phyloP scores from a whole-genome alignment of 352 stramenopile species.

The Globisporangium cystogenes region DNA sequence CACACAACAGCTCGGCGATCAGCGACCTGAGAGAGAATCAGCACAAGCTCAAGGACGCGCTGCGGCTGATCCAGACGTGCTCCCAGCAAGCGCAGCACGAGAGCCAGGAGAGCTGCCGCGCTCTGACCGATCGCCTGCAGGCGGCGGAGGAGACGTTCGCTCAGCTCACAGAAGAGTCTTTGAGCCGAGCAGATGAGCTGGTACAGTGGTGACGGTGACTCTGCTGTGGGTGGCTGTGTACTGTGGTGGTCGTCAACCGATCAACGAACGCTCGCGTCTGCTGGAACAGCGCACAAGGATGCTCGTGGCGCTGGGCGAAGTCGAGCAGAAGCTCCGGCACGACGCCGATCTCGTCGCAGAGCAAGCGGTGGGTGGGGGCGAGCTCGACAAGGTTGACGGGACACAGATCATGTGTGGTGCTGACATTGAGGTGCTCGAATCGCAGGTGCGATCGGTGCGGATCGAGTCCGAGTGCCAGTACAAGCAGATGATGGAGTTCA shows the following conservation, averaged over 20 bases:
- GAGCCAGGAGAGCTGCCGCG: constrained; percentile 21
- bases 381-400: neutral
- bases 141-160: constrained; percentile 39
- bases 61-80: constrained; percentile 40
- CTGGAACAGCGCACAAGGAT: constrained; percentile 22
- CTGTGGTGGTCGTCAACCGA: neutral
- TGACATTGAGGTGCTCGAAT: neutral
- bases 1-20: constrained; percentile 12
- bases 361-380: constrained; percentile 18
- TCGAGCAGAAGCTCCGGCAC: constrained; percentile 30
- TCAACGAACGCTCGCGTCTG: neutral
- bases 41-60: constrained; percentile 32
- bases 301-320: constrained; percentile 26
- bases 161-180: constrained; percentile 23
- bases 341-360: constrained; percentile 29
- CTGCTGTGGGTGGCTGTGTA: too few relatives aligned
- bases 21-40: constrained; percentile 48
- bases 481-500: constrained; percentile 17
- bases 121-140: constrained; percentile 29
- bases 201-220: constrained; percentile 12
- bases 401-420: too few relatives aligned
- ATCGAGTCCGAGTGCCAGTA: constrained; percentile 15
- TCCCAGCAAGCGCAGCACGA: constrained; percentile 32
- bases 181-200: constrained; percentile 36
- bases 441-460: constrained; percentile 19